Percentiles rank a stretch among this genome's conserved stretches.
Evolutionary conservation across 768 basidiomycete genomes (phyloP).

Genomic region (Boletus rubropictus): DNA sequence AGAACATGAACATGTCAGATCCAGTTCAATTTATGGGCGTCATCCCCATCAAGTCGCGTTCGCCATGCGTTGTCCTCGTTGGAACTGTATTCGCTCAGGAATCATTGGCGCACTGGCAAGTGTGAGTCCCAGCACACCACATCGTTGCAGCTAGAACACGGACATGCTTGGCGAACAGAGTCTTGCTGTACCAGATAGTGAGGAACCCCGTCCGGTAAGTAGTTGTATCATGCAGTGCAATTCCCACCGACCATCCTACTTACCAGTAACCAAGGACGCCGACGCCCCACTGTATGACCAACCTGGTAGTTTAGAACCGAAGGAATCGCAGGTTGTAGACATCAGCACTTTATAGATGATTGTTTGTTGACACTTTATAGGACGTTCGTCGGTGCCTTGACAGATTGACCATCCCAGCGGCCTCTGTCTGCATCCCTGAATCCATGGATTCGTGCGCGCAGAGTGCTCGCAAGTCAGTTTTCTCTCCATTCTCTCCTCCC

Average conservation of each 20-base stretch:
- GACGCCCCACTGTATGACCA: constrained; percentile 2
- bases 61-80: constrained; percentile 2
- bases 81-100: too few relatives aligned
- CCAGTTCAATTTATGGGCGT: too few relatives aligned
- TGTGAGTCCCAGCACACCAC: not conserved
- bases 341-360: not conserved
- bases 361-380: constrained; percentile 6
- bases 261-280: constrained; percentile 5
- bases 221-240: not conserved
- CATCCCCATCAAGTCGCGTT: not conserved
- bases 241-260: not conserved
- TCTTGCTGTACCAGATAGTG: not conserved
- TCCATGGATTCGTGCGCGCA: constrained; percentile 1
- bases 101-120: not conserved
- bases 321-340: constrained; percentile 2
- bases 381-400: constrained; percentile 4
- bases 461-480: constrained; percentile 11
- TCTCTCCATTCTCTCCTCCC: constrained; percentile 1
- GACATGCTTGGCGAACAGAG: not conserved
- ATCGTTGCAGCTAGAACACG: constrained; percentile 2
- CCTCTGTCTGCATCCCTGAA: not conserved
- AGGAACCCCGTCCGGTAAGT: constrained; percentile 3
- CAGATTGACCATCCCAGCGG: constrained; percentile 11
- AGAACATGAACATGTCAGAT: not conserved
- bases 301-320: not conserved